These are phyloP conservation scores for Boletus barrowsii DNA, from an alignment of 768 basidiomycete species.

Conservation along the genomic window DNA sequence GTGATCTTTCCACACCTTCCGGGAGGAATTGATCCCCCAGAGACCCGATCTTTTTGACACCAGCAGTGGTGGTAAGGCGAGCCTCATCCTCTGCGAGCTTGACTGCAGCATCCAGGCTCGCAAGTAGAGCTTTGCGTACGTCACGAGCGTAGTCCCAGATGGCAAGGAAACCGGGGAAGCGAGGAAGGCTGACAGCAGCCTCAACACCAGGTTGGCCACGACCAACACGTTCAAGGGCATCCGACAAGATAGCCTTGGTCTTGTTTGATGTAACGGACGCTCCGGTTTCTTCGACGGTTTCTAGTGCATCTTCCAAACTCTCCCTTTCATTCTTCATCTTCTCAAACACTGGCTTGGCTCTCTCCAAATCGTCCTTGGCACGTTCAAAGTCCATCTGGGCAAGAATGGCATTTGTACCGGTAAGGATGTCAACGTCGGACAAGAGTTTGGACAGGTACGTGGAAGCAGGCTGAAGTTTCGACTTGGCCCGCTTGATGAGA, in stretches of 20 bases:
- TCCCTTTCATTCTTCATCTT: constrained; percentile 78
- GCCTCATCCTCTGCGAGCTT: constrained; percentile 81
- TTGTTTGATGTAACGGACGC: constrained; percentile 48
- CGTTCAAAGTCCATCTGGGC: constrained; percentile 73
- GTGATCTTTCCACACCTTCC: constrained; percentile 73
- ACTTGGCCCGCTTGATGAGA: constrained; percentile 91
- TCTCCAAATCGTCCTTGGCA: constrained; percentile 66
- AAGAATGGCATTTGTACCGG: constrained; percentile 81
- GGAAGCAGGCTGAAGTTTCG: constrained; percentile 90
- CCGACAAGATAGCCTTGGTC: constrained; percentile 56
- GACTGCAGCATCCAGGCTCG: constrained; percentile 78
- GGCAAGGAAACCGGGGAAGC: constrained; percentile 78
- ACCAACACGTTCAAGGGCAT: constrained; percentile 75
- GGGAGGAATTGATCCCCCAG: constrained; percentile 80
- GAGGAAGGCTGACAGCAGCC: constrained; percentile 54
- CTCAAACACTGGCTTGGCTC: constrained; percentile 78
- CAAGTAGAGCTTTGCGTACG: constrained; percentile 73
- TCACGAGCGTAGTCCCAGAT: constrained; percentile 86
- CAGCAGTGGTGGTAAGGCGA: constrained; percentile 56
- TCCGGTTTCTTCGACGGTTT: constrained; percentile 73
- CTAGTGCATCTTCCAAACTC: constrained; percentile 73
- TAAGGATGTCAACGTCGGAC: constrained; percentile 84
- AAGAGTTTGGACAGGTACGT: constrained; percentile 92
- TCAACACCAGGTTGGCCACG: constrained; percentile 69
- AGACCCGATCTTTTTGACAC: constrained; percentile 62